A percentile compares a stretch with the other conserved stretches of the same genome.
Evolutionary conservation across 2,329 filamentous ascomycete genomes (phyloP).

Genomic region (Drechslerella stenobrocha): DNA sequence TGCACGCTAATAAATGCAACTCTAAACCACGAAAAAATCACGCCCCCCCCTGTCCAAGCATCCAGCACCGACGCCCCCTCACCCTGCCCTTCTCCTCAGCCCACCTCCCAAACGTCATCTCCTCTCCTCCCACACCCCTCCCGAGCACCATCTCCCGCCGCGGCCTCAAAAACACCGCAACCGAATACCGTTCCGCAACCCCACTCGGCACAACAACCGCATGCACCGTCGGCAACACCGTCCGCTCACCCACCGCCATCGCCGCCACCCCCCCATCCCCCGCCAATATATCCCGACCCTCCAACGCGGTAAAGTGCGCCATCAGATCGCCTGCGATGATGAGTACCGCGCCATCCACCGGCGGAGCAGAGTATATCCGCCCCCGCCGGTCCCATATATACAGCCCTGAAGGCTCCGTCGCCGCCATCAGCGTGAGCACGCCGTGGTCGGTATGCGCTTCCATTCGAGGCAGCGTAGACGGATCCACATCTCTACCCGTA

Average conservation of each 20-base stretch:
- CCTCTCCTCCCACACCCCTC: neutral
- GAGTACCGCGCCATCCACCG: constrained; percentile 29
- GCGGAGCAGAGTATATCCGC: constrained; percentile 36
- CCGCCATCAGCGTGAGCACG: constrained; percentile 35
- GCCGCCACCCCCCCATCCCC: constrained; percentile 3
- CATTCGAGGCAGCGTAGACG: constrained; percentile 21
- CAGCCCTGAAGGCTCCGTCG: constrained; percentile 36
- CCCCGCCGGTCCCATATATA: constrained; percentile 38
- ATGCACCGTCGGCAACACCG: constrained; percentile 32
- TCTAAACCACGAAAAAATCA: neutral
- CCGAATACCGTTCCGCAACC: constrained; percentile 24
- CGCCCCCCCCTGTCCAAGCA: constrained; percentile 31
- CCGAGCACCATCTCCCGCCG: constrained; percentile 31
- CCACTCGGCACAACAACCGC: constrained; percentile 33
- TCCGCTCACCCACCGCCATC: constrained; percentile 13
- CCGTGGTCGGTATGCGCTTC: constrained; percentile 47
- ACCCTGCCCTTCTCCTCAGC: constrained; percentile 39
- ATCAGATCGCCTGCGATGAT: constrained; percentile 36
- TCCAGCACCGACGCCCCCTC: constrained; percentile 37
- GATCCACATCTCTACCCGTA: neutral
- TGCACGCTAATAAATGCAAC: too few species aligned
- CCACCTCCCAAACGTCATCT: constrained; percentile 45
- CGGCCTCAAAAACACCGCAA: constrained; percentile 44
- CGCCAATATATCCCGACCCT: constrained; percentile 8
- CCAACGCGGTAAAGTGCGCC: constrained; percentile 33